Percentiles rank a stretch among this genome's conserved stretches.
Evolutionary conservation across 2,329 filamentous ascomycete genomes (phyloP).

Genomic region (Aspergillus luchuensis): DNA sequence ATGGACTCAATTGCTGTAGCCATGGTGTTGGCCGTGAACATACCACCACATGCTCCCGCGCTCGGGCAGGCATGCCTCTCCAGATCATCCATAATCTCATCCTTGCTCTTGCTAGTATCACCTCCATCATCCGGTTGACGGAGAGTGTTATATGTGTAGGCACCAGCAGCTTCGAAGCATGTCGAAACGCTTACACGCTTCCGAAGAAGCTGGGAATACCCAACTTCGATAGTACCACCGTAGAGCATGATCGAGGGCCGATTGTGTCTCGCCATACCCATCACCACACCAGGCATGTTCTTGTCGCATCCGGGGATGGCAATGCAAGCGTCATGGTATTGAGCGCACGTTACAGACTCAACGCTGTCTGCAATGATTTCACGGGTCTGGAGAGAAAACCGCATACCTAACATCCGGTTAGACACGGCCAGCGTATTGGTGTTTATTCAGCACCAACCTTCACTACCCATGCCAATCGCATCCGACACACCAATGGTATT

Average conservation of each 20-base stretch:
- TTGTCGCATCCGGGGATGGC: slow-evolving; percentile 94
- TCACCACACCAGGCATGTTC: slow-evolving; percentile 93
- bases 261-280: slow-evolving; percentile 89
- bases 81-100: slow-evolving; percentile 82
- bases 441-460: slow-evolving; percentile 59
- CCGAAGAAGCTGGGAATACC: slow-evolving; percentile 74
- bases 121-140: slow-evolving; percentile 67
- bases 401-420: slow-evolving; percentile 68
- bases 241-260: slow-evolving; percentile 94
- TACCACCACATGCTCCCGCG: slow-evolving; percentile 81
- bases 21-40: slow-evolving; percentile 97
- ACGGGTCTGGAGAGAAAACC: slow-evolving; percentile 85
- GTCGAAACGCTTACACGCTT: slow-evolving; percentile 84
- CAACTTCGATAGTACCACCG: slow-evolving; percentile 85
- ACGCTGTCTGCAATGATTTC: slow-evolving; percentile 95
- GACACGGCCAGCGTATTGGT: slow-evolving; percentile 4
- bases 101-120: slow-evolving; percentile 65
- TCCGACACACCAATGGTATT: slow-evolving; percentile 89
- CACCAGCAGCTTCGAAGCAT: slow-evolving; percentile 85
- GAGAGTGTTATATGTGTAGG: slow-evolving; percentile 75
- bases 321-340: slow-evolving; percentile 91
- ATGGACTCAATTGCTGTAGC: slow-evolving; percentile 87
- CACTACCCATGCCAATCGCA: slow-evolving; percentile 92
- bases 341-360: slow-evolving; percentile 88
- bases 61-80: slow-evolving; percentile 77